phyloP scores from a whole-genome alignment of 768 basidiomycete species.

The Pilatotrama ljubarskyi region DNA sequence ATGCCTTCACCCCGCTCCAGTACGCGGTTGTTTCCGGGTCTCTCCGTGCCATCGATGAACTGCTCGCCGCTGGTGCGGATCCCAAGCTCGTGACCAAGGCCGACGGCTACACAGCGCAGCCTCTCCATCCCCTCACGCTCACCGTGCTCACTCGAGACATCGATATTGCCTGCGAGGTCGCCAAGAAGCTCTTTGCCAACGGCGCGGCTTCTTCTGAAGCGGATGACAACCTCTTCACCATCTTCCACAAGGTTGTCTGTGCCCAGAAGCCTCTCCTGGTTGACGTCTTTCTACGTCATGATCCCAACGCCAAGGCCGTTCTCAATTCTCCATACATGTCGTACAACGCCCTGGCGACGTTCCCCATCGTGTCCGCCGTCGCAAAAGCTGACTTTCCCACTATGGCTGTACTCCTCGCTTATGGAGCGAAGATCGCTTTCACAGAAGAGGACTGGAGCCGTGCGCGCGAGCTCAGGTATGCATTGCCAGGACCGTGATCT shows the following conservation, averaged over 20 bases:
- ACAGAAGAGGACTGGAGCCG: conserved; percentile 29
- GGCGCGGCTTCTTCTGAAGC: conserved; percentile 34
- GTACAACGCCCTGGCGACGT: conserved; percentile 8
- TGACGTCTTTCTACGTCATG: conserved; percentile 27
- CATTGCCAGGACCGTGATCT: background rate
- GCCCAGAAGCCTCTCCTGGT: conserved; percentile 27
- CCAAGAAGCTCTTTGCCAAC: conserved; percentile 30
- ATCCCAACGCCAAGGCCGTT: conserved; percentile 34
- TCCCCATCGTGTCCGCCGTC: conserved; percentile 33
- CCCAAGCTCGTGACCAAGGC: conserved; percentile 15
- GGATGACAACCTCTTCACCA: conserved; percentile 29
- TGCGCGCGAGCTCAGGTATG: conserved; percentile 25
- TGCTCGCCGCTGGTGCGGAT: conserved; percentile 51
- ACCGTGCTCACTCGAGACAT: conserved; percentile 29
- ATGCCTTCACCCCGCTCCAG: conserved; percentile 50
- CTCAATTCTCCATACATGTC: conserved; percentile 27
- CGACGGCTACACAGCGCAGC: background rate
- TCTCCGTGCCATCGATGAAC: conserved; percentile 43
- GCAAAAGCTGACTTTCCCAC: conserved; percentile 27
- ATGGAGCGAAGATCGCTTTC: conserved; percentile 30
- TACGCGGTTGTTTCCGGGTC: conserved; percentile 54
- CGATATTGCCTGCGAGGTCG: conserved; percentile 26
- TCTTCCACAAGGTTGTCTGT: conserved; percentile 34
- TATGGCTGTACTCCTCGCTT: conserved; percentile 31
- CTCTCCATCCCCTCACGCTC: conserved; percentile 32